Evolutionary conservation across 345 rosid genomes (phyloP).

Genomic region (Passiflora organensis): DNA sequence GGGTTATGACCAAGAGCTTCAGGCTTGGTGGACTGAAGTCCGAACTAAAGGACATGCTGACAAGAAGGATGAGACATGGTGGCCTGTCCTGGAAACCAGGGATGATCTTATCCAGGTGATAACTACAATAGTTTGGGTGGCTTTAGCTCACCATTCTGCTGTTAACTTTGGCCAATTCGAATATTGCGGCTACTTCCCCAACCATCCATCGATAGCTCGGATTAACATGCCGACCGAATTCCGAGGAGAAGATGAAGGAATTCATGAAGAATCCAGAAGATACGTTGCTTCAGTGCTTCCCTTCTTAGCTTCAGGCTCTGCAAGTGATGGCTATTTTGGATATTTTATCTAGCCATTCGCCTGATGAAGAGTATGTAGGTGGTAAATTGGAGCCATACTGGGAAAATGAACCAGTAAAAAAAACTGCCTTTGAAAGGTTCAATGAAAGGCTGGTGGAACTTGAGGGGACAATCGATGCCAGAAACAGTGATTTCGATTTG

Average conservation of each 20-base stretch:
- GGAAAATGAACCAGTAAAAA: neutral
- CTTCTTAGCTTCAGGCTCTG: neutral
- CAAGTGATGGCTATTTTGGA: neutral
- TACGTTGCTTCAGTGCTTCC: neutral
- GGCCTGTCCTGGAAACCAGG: too few relatives aligned
- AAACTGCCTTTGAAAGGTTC: neutral
- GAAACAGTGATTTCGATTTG: too few relatives aligned
- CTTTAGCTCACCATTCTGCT: neutral
- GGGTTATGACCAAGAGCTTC: constrained; percentile 38
- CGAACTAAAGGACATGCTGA: too few relatives aligned
- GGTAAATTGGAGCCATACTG: neutral
- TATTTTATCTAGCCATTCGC: neutral
- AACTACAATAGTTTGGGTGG: too few relatives aligned
- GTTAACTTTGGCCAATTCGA: neutral
- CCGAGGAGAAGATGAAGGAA: neutral
- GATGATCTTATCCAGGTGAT: too few relatives aligned
- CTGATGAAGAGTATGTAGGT: neutral
- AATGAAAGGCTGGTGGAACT: too few relatives aligned
- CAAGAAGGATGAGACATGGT: too few relatives aligned
- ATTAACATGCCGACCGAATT: neutral
- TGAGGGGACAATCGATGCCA: too few relatives aligned
- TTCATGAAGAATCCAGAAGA: neutral
- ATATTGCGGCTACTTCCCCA: neutral
- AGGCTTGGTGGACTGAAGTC: constrained; percentile 44
- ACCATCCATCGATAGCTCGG: neutral